Conservation (phyloP, 2,329 filamentous ascomycete species). For the Colletotrichum cuscutae region DNA sequence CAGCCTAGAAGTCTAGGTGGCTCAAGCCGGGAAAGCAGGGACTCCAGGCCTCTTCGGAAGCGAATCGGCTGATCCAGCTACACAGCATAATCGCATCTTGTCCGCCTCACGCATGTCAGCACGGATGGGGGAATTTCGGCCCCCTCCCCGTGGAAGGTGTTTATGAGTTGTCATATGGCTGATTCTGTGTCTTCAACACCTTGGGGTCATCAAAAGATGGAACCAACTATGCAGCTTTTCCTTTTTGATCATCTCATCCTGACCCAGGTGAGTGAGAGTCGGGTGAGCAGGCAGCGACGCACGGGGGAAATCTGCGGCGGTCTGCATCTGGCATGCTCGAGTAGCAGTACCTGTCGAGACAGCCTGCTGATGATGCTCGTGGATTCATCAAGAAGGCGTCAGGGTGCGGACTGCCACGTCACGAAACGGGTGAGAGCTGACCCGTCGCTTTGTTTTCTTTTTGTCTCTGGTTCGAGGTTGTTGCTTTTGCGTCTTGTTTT, state of each 20-base stretch:
- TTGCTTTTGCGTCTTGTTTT: neutral
- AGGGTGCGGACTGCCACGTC: constrained; percentile 29
- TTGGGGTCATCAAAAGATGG: constrained; percentile 5
- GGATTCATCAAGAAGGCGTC: constrained; percentile 5
- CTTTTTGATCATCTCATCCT: neutral
- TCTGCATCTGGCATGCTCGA: constrained; percentile 13
- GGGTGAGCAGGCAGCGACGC: constrained; percentile 1
- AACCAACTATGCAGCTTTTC: constrained; percentile 16
- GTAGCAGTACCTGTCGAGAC: constrained; percentile 17
- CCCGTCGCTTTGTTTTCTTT: constrained; percentile 22
- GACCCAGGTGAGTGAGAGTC: neutral
- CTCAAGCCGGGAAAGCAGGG: neutral
- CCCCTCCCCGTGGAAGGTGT: neutral
- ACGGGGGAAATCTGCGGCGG: neutral
- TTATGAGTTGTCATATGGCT: constrained; percentile 32
- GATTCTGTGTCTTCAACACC: neutral
- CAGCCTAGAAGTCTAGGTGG: neutral
- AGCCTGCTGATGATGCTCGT: constrained; percentile 15
- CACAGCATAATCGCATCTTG: neutral
- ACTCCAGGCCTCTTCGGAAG: neutral
- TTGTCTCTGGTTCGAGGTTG: neutral
- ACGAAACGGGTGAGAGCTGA: constrained; percentile 32
- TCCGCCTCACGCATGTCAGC: constrained; percentile 27
- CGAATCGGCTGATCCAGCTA: neutral
- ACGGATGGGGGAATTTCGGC: constrained; percentile 6